A percentile compares a stretch with the other conserved stretches of the same genome.
Evolutionary conservation across 1,139 yeast genomes (phyloP).

Genomic region (Debaryomyces coudertii): DNA sequence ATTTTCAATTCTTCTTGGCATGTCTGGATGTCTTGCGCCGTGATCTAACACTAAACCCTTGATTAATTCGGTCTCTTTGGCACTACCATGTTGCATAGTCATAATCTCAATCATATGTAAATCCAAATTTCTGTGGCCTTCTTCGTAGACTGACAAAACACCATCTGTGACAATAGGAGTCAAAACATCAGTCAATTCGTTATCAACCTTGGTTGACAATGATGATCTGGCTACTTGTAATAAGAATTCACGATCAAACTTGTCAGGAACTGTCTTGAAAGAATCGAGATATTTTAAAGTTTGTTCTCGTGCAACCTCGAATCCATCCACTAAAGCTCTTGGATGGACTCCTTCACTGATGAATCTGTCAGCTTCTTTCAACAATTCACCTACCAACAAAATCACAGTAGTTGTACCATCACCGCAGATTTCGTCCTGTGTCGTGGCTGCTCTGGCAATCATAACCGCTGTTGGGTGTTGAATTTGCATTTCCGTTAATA

Average conservation of each 20-base stretch:
- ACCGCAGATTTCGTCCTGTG: slow-evolving; percentile 98
- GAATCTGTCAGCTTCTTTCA: slow-evolving; percentile 92
- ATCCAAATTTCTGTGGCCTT: slow-evolving; percentile 62
- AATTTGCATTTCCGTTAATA: slow-evolving; percentile 95
- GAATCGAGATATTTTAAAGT: slow-evolving; percentile 68
- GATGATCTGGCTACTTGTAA: slow-evolving; percentile 92
- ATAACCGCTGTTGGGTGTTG: slow-evolving; percentile 99
- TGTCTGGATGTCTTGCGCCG: slow-evolving; percentile 99
- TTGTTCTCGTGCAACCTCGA: slow-evolving; percentile 83
- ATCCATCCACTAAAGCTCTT: slow-evolving; percentile 90
- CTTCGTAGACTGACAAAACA: slow-evolving; percentile 71
- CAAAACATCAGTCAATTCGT: slow-evolving; percentile 74
- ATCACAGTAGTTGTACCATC: slow-evolving; percentile 99
- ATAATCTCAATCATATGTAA: slow-evolving; percentile 97
- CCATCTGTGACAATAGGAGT: slow-evolving; percentile 98
- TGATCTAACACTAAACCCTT: slow-evolving; percentile 95
- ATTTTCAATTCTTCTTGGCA: slow-evolving; percentile 87
- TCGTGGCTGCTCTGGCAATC: slow-evolving; percentile 98
- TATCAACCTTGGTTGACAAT: slow-evolving; percentile 79
- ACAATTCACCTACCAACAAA: slow-evolving; percentile 88
- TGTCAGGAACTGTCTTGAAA: slow-evolving; percentile 53
- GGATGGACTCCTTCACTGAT: slow-evolving; percentile 96
- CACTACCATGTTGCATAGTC: slow-evolving; percentile 94
- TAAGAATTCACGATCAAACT: slow-evolving; percentile 80
- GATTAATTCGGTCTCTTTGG: slow-evolving; percentile 80